Evolutionary conservation across 202 grass and related monocot species (phyloP), one percentile per base, ranked within the genome.

Genomic region (Carex sylvatica): DNA sequence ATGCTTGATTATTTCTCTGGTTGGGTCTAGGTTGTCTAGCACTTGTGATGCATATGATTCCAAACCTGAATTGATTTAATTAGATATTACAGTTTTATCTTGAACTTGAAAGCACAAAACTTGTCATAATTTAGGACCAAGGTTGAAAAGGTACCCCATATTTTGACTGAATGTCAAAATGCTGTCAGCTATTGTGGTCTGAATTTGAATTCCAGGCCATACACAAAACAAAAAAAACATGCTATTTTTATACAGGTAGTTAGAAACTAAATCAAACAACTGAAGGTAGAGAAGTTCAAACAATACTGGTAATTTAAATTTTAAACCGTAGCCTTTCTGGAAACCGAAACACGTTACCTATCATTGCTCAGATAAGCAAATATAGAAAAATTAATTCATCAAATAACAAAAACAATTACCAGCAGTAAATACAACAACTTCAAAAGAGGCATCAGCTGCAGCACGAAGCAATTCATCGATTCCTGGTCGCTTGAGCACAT

Each of bases 401-500:
- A 36, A 77, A 16, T 56, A 47, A 80, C 19, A 40, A 80, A 80
- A 65, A 9, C 18, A 65, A 63, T 82, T 82, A 82, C 80, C 92
- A 19, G 89, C 92, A 35, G 89, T 94, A 88, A 94, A 94, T 80
- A 94, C 64, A 79, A 94, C 89, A 79, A 94, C 87, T 86, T 94
- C 92, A 19, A 77, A 85, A 86, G 94, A 90, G 10, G 23, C 26
- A 60, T 59, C 55, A 6, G 85, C 89, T 47, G 89, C 89, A 0
- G 73, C 74, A 65, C 69, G 85, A 82, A 91, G 92, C 46, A 98
- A 91, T 35, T 88, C 90, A 58, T 98, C 91, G n/a, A 94, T 84
- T 16, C 95, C 95, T 2, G 92, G 92, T 47, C 92, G 87, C 84
- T 98, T 98, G 35, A 89, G 77, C 74, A 98, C 91, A 74, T 98